Evolutionary conservation across 495 filamentous ascomycete genomes (phyloP).

Genomic region (Letharia lupina): DNA sequence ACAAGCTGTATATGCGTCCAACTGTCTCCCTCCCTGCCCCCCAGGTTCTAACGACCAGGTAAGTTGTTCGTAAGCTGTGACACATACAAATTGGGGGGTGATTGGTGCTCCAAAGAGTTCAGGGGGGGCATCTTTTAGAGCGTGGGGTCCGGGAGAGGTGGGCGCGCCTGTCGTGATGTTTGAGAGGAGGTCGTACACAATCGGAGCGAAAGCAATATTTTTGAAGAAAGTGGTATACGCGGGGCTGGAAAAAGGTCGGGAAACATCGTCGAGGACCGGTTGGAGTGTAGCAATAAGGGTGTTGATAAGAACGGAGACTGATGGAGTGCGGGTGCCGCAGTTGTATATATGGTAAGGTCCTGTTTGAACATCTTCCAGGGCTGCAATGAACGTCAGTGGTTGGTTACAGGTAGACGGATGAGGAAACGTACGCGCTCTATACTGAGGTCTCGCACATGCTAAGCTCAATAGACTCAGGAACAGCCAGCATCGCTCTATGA

Average conservation of each 20-base stretch:
- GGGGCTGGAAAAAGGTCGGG: neutral
- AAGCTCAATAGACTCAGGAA: neutral
- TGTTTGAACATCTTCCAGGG: neutral
- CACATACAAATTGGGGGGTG: slow-evolving; percentile 1
- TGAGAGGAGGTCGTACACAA: neutral
- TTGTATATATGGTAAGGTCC: slow-evolving; percentile 3
- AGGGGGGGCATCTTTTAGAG: neutral
- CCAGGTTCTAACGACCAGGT: neutral
- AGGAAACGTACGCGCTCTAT: neutral
- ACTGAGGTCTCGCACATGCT: neutral
- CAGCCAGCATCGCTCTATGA: neutral
- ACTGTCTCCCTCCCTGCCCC: neutral
- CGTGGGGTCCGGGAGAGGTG: neutral
- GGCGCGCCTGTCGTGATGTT: slow-evolving; percentile 6
- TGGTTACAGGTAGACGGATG: neutral
- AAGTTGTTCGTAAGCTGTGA: neutral
- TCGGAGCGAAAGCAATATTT: neutral
- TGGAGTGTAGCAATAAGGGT: neutral
- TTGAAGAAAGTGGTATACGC: slow-evolving; percentile 7
- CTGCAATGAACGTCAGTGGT: neutral
- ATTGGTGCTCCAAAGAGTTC: neutral
- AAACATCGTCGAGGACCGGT: neutral
- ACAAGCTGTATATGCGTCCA: neutral
- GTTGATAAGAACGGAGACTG: neutral
- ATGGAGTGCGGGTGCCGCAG: neutral